A percentile compares a stretch with the other conserved stretches of the same genome.
Evolutionary conservation across 1,284 basidiomycete species (phyloP).

Genomic region (Sporisorium iseilematis-ciliati): DNA sequence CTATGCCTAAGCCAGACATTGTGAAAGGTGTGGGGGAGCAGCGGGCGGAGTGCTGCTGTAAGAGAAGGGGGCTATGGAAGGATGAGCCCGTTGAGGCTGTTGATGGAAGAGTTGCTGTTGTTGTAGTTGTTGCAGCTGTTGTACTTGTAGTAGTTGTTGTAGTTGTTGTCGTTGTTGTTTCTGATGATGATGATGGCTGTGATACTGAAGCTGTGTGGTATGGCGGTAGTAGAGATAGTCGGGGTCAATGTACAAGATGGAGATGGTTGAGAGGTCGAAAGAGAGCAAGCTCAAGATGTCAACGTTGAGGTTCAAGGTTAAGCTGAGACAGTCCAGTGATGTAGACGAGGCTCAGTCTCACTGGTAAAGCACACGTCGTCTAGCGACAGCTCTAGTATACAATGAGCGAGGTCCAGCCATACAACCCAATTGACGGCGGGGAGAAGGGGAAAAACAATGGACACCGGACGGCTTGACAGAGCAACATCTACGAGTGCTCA

Average conservation of each 20-base stretch:
- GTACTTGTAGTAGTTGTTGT: too few relatives aligned
- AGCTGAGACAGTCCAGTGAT: neutral
- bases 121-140: too few relatives aligned
- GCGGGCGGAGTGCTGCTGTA: neutral
- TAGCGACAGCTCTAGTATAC: neutral
- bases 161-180: too few relatives aligned
- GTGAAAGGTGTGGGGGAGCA: neutral
- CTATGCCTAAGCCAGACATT: slow-evolving; percentile 66
- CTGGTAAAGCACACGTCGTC: neutral
- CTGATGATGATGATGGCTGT: too few relatives aligned
- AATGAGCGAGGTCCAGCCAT: neutral
- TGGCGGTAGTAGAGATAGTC: neutral
- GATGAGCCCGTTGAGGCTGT: too few relatives aligned
- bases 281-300: too few relatives aligned
- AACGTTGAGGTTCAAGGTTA: neutral
- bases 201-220: too few relatives aligned
- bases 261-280: neutral
- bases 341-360: neutral
- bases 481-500: slow-evolving; percentile 9
- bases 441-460: slow-evolving; percentile 3
- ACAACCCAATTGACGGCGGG: neutral
- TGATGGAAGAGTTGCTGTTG: neutral
- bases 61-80: too few relatives aligned
- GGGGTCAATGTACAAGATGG: neutral
- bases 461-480: neutral